Evolutionary conservation across 2,329 filamentous ascomycete species (phyloP), one percentile per base, ranked within the genome.

Genomic region (Diatrype stigma): DNA sequence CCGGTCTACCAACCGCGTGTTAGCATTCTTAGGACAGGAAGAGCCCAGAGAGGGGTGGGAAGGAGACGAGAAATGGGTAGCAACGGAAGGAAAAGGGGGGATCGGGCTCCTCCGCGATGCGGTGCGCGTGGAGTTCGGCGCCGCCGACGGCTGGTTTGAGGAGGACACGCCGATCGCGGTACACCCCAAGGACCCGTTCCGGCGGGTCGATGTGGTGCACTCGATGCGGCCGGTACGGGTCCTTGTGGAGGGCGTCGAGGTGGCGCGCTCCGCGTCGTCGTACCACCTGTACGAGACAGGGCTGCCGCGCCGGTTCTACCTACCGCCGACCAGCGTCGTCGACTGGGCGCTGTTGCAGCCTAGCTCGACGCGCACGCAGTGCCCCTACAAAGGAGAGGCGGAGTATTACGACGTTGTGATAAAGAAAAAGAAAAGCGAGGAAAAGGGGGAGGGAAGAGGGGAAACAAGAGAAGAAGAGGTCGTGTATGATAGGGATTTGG

Each of bases 161-260:
- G 84, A 86, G 66, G 81, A 85, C 47, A 69, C 71, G 1, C 77
- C 75, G 1, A 78, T 86, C 49, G 77, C 76, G 58, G 73, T 81
- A 3, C 85, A 88, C 52, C 84, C 84, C 0, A 86, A 86, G 55
- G 84, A 87, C 49, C 85, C 84, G 0, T 86, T 80, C 68, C 85
- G 84, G 57, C 76, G 85, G 12, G 70, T 88, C 53, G 84, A 87
- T 50, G 77, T 83, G 23, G 64, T 87, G 5, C 70, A 71, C 1
- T 85, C 26, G 0, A 70, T 73, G 2, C 77, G 84, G 1, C 65
- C 66, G 1, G 63, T 87, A 32, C 70, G 76, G 11, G 70, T 87
- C 35, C 46, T 51, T 17, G 47, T 60, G 14, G 14, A 14, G 3
- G 58, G 53, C 3, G 16, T 80, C 3, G 63, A 69, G 7, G 80